Base-by-base conservation (phyloP, 805 yeast species). In the Barnettozyma californica region DNA sequence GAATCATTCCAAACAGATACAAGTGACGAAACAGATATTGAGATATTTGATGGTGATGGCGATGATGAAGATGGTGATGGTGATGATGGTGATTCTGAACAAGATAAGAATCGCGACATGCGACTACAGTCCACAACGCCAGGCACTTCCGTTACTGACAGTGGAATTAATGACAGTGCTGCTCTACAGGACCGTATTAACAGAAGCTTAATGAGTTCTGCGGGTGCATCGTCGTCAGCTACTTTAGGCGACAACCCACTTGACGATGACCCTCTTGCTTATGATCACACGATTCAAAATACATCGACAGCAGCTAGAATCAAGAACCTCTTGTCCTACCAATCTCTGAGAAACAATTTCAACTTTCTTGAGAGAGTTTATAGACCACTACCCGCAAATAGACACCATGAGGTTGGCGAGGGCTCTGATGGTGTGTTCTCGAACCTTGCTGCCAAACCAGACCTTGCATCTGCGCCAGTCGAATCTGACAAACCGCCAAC, bases 401-500 rank as follows among this genome's bases (percentile, higher is more conserved):
- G 47, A 47, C 8, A 29, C 5, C 18, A 38, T 41, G 21, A 43
- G 10, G 31, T 41, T 19, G 60, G 56, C 16, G 42, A 57, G n/a
- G 60, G 84, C 61, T 52, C 69, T 63, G 99, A 94, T 64, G 99
- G 98, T 10, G 99, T 94, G 3, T 94, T 94, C 66, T 82, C 94
- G 44, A 94, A 94, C 65, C 65, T 94, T 57, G 78, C 87, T 58
- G 98, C 98, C 3, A 92, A 91, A 61, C 97, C 97, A 5, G 92
- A 84, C 43, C 13, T 35, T 3, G 31, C 31, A 5, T 46, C 61
- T 1, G 54, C 57, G 20, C 55, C 59, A 9, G 55, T 51, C 9
- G 65, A 63, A 8, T 66, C 70, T 10, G 91, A 84, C 51, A 71
- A 71, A 29, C 84, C 87, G 19, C 98, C 98, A 3, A 75, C 95